These are phyloP conservation scores for Yamadazyma olivae DNA, from an alignment of 805 yeast genomes.

Conservation along the genomic window DNA sequence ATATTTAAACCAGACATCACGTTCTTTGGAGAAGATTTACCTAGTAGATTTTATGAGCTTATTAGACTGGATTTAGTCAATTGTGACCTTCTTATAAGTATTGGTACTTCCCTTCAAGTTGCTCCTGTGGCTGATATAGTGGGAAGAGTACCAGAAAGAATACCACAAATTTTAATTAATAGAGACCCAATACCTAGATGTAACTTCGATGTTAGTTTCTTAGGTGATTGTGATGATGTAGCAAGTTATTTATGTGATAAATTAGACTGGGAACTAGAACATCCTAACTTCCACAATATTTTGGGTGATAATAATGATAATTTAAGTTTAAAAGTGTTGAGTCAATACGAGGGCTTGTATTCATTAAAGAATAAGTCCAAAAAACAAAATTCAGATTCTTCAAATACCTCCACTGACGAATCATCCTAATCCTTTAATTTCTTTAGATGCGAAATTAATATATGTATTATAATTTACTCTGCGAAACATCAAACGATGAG, in stretches of 20 bases:
- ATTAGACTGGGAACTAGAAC: constrained; percentile 37
- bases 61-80: constrained; percentile 51
- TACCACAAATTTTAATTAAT: constrained; percentile 40
- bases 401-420: no score
- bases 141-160: constrained; percentile 25
- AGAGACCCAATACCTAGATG: constrained; percentile 33
- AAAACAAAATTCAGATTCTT: no score
- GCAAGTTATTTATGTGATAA: constrained; percentile 30
- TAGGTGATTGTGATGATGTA: constrained; percentile 41
- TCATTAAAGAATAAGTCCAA: no score
- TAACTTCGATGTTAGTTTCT: constrained; percentile 36
- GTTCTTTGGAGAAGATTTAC: constrained; percentile 72
- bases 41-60: constrained; percentile 32
- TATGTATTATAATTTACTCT: no score
- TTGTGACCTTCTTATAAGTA: constrained; percentile 78
- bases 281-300: constrained; percentile 9
- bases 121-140: constrained; percentile 44
- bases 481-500: no score
- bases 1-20: constrained; percentile 91
- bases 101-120: constrained; percentile 82
- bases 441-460: no score
- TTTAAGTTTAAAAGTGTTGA: no score
- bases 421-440: no score
- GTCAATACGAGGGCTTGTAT: no score
- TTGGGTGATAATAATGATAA: no score